Evolutionary conservation across 169 alveolate species (phyloP).

Genomic region (Plasmodium coatneyi): DNA sequence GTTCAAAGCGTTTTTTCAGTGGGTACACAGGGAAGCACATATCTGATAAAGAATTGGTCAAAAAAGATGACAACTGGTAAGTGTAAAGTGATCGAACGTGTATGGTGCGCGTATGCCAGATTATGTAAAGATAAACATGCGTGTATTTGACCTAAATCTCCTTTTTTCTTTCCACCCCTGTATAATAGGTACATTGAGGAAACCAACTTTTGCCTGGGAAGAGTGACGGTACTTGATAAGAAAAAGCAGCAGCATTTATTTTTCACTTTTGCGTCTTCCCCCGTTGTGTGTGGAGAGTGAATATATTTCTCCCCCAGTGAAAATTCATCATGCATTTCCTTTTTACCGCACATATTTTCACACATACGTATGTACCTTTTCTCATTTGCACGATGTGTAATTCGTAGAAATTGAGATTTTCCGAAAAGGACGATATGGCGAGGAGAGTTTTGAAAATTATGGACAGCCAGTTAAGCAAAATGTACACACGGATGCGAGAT

Average conservation of each 20-base stretch:
- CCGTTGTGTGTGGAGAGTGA: not conserved
- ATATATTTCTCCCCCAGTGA: not conserved
- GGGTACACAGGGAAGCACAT: slow-evolving; percentile 89
- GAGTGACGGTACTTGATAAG: slow-evolving; percentile 84
- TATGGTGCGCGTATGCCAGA: not conserved
- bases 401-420: slow-evolving; percentile 83
- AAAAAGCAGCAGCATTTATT: slow-evolving; percentile 4
- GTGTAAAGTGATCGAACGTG: not conserved
- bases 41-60: slow-evolving; percentile 88
- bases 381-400: not conserved
- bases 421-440: slow-evolving; percentile 91
- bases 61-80: slow-evolving; percentile 92
- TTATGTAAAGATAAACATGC: not conserved
- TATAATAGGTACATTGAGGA: slow-evolving; percentile 87
- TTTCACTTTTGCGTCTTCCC: not conserved
- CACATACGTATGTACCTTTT: not conserved
- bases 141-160: not conserved
- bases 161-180: not conserved
- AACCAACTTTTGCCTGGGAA: slow-evolving; percentile 94
- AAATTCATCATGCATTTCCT: not conserved
- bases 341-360: not conserved
- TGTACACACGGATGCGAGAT: slow-evolving; percentile 93
- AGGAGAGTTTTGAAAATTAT: slow-evolving; percentile 91
- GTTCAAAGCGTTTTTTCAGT: slow-evolving; percentile 57
- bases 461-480: slow-evolving; percentile 91